Evolutionary conservation across 2,329 filamentous ascomycete genomes (phyloP).

Genomic region (Helotiales sp.): DNA sequence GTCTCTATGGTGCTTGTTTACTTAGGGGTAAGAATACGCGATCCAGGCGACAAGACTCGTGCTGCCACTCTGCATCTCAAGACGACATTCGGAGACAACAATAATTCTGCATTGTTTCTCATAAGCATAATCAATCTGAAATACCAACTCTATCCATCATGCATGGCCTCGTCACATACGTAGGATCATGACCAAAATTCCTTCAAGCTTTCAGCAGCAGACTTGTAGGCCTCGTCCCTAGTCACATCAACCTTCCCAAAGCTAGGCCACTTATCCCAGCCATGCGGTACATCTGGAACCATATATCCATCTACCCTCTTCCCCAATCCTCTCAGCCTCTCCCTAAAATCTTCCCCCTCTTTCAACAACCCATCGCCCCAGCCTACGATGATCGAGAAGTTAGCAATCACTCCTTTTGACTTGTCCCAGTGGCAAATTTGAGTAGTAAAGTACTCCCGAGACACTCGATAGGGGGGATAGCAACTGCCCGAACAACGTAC

Average conservation of each 20-base stretch:
- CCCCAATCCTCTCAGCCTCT: slow-evolving; percentile 32
- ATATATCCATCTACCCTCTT: slow-evolving; percentile 31
- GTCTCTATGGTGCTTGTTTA: not conserved
- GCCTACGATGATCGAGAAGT: too few species aligned
- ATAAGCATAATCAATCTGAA: too few species aligned
- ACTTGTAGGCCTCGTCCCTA: slow-evolving; percentile 33
- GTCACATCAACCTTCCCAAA: slow-evolving; percentile 16
- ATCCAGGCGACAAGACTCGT: not conserved
- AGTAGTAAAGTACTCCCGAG: too few species aligned
- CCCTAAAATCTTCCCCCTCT: slow-evolving; percentile 33
- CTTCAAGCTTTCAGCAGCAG: slow-evolving; percentile 24
- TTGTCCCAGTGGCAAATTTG: too few species aligned
- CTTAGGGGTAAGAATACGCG: not conserved
- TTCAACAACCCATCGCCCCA: slow-evolving; percentile 32
- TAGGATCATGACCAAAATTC: slow-evolving; percentile 21
- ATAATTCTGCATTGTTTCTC: too few species aligned
- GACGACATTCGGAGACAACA: too few species aligned
- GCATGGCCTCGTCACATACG: not conserved
- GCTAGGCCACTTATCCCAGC: slow-evolving; percentile 31
- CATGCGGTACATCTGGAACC: slow-evolving; percentile 34
- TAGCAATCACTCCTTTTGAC: too few species aligned
- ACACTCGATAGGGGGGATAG: too few species aligned
- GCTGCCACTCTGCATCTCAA: not conserved
- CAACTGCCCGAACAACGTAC: too few species aligned
- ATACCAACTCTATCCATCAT: too few species aligned